These are phyloP conservation scores for Chenopodium suecicum DNA, from an alignment of 148 eudicot species.

Conservation along the genomic window DNA sequence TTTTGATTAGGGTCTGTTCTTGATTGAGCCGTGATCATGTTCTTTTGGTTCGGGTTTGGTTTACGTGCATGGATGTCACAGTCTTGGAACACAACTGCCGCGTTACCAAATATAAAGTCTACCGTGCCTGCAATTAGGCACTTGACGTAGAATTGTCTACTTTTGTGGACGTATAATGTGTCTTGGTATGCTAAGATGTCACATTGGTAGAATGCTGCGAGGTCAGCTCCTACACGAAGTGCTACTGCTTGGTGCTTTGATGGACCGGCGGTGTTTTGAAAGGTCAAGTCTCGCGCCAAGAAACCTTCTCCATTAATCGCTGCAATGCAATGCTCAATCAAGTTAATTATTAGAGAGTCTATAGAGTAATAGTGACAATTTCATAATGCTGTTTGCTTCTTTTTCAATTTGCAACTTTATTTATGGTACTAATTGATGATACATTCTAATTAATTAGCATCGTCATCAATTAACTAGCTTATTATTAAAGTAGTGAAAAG, in stretches of 20 bases:
- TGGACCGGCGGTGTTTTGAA: conserved; percentile 37
- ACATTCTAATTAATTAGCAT: not conserved
- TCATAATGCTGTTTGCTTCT: too few species aligned
- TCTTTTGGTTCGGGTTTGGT: conserved; percentile 28
- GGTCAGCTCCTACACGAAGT: conserved; percentile 32
- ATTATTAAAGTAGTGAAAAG: not conserved
- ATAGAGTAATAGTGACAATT: too few species aligned
- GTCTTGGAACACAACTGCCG: conserved; percentile 33
- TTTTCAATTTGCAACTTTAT: too few species aligned
- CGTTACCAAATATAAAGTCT: conserved; percentile 37
- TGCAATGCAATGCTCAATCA: conserved; percentile 26
- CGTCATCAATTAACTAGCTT: too few species aligned
- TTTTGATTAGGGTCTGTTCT: conserved; percentile 36
- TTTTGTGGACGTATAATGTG: conserved; percentile 38
- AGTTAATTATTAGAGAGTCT: not conserved
- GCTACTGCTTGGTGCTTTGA: conserved; percentile 43
- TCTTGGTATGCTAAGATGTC: conserved; percentile 37
- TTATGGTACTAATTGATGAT: not conserved
- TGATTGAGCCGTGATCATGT: conserved; percentile 36
- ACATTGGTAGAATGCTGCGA: conserved; percentile 30
- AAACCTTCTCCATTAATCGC: conserved; percentile 32
- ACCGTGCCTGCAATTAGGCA: conserved; percentile 29
- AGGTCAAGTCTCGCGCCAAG: conserved; percentile 37
- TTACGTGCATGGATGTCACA: conserved; percentile 38
- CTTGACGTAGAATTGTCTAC: conserved; percentile 34